Percentiles rank a stretch among this genome's conserved stretches.
phyloP scores from a whole-genome alignment of 2,329 filamentous ascomycete species.

The Pyrenophora tritici-repentis region DNA sequence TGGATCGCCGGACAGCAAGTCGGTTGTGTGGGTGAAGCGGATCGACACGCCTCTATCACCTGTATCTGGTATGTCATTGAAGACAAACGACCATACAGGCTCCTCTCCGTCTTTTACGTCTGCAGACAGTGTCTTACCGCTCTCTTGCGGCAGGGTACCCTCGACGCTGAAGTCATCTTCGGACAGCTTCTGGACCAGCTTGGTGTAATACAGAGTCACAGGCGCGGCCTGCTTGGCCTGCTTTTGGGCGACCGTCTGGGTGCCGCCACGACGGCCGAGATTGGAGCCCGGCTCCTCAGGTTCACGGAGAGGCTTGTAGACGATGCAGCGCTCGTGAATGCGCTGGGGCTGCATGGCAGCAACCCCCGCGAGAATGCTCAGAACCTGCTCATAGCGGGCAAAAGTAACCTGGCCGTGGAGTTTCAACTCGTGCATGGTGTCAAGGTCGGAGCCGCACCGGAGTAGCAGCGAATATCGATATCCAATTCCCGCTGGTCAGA shows the following conservation, averaged over 20 bases:
- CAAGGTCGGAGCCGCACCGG: conserved; percentile 18
- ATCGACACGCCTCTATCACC: conserved; percentile 60
- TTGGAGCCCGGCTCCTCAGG: conserved; percentile 47
- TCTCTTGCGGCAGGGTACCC: conserved; percentile 13
- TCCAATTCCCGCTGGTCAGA: conserved; percentile 33
- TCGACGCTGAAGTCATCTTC: conserved; percentile 44
- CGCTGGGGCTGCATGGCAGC: conserved; percentile 64
- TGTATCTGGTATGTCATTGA: conserved; percentile 53
- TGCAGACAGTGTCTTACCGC: conserved; percentile 23
- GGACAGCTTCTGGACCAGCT: conserved; percentile 53
- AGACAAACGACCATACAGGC: conserved; percentile 46
- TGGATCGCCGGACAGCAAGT: conserved; percentile 56
- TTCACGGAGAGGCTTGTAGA: conserved; percentile 62
- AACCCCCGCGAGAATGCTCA: conserved; percentile 65
- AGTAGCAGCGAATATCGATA: conserved; percentile 27
- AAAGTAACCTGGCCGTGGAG: conserved; percentile 64
- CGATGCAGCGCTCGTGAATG: conserved; percentile 59
- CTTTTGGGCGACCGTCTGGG: conserved; percentile 40
- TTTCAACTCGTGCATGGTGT: conserved; percentile 65
- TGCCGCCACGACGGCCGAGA: conserved; percentile 42
- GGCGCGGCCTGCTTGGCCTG: conserved; percentile 42
- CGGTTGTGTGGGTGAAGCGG: conserved; percentile 56
- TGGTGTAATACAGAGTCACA: conserved; percentile 59
- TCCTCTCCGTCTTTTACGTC: conserved; percentile 30
- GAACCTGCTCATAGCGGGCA: conserved; percentile 62